Conservation (phyloP, 805 yeast genomes). For the Priceomyces melissophilus region DNA sequence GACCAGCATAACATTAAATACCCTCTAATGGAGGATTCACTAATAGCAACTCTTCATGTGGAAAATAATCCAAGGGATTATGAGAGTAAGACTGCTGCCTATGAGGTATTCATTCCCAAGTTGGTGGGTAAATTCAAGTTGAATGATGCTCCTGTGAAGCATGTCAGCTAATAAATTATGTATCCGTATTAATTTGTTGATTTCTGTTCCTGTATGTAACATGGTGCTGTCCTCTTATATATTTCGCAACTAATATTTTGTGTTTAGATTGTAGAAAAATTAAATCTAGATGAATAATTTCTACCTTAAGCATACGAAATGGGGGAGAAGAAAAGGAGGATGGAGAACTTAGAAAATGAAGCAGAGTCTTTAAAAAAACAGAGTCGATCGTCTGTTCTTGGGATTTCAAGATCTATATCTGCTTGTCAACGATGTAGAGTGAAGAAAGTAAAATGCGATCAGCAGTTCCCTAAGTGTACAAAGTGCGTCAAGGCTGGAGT, state of each 20-base stretch:
- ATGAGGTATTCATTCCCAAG: slow-evolving; percentile 70
- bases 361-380: neutral
- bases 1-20: slow-evolving; percentile 40
- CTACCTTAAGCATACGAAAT: neutral
- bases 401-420: slow-evolving; percentile 63
- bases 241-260: no score
- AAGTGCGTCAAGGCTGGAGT: slow-evolving; percentile 60
- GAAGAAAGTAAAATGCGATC: slow-evolving; percentile 66
- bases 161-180: slow-evolving; percentile 15
- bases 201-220: no score
- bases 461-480: slow-evolving; percentile 63
- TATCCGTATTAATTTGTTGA: neutral
- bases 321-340: slow-evolving; percentile 8
- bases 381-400: slow-evolving; percentile 16
- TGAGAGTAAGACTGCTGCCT: slow-evolving; percentile 55
- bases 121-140: slow-evolving; percentile 33
- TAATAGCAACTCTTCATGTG: slow-evolving; percentile 70
- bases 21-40: slow-evolving; percentile 52
- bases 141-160: slow-evolving; percentile 32
- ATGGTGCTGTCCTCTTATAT: no score
- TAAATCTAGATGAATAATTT: no score
- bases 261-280: no score
- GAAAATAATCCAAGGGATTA: slow-evolving; percentile 55
- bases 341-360: neutral
- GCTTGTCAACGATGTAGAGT: slow-evolving; percentile 82